Conservation (phyloP, 2,329 filamentous ascomycete genomes). For the Cryphonectria japonica region DNA sequence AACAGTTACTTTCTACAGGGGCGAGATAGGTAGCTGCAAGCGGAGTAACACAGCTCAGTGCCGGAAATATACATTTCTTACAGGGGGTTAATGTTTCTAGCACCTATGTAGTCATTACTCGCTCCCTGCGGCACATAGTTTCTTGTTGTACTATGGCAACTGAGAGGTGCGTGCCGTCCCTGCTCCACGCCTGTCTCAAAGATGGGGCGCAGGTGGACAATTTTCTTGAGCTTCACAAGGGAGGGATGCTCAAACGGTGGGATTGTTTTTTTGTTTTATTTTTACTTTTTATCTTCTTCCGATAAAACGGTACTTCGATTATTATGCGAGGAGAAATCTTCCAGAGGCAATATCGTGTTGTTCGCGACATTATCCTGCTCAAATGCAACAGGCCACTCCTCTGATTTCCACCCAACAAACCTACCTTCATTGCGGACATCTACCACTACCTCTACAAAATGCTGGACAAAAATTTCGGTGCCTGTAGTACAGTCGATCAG, state of each 20-base stretch:
- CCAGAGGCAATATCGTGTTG: background rate
- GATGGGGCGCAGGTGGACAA: background rate
- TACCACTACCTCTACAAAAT: background rate
- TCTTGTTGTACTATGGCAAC: background rate
- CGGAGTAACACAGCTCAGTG: background rate
- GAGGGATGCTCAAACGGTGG: background rate
- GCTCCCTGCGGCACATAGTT: background rate
- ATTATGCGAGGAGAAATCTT: background rate
- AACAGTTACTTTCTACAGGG: slow-evolving; percentile 1
- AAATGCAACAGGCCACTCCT: background rate
- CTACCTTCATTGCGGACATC: background rate
- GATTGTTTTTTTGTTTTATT: background rate
- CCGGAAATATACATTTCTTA: slow-evolving; percentile 11
- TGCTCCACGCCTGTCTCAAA: slow-evolving; percentile 8
- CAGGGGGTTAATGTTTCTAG: background rate
- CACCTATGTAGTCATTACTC: background rate
- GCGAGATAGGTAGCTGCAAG: slow-evolving; percentile 13
- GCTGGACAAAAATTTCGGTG: background rate
- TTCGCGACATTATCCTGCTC: background rate
- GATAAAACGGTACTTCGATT: background rate
- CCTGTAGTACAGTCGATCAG: slow-evolving; percentile 7
- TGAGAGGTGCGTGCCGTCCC: background rate
- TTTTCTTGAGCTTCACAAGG: background rate
- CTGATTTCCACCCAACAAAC: slow-evolving; percentile 4
- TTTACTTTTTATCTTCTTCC: background rate